A percentile compares a stretch with the other conserved stretches of the same genome.
Evolutionary conservation across 805 yeast species (phyloP).

Genomic region (Wickerhamiella galacta): DNA sequence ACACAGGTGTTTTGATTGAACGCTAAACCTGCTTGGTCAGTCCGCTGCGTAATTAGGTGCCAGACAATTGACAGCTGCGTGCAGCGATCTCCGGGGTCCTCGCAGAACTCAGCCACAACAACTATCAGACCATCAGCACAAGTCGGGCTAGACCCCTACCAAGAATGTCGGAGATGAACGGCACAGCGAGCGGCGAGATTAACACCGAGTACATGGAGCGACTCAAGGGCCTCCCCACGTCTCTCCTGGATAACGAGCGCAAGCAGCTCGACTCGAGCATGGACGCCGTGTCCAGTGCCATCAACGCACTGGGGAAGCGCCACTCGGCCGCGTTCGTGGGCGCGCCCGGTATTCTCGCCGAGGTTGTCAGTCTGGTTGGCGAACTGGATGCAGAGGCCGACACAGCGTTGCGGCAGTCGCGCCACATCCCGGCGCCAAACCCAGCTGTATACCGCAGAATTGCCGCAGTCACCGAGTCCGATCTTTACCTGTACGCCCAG

Average conservation of each 20-base stretch:
- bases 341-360: conserved; percentile 8
- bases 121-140: too few species aligned
- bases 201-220: conserved; percentile 10
- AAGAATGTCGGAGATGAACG: too few species aligned
- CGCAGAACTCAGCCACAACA: too few species aligned
- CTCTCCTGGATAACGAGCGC: conserved; percentile 9
- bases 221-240: conserved; percentile 10
- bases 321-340: conserved; percentile 10
- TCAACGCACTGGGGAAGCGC: conserved; percentile 1
- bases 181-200: too few species aligned
- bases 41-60: too few species aligned
- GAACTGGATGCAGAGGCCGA: conserved; percentile 5
- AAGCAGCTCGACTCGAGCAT: conserved; percentile 5
- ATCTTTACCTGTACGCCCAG: conserved; percentile 28
- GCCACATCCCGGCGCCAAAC: conserved; percentile 11
- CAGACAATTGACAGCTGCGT: too few species aligned
- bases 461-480: conserved; percentile 23
- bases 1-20: too few species aligned
- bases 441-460: conserved; percentile 10
- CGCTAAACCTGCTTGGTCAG: too few species aligned
- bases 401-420: conserved; percentile 9
- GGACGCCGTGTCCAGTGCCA: conserved; percentile 2
- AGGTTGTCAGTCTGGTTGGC: conserved; percentile 3
- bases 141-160: too few species aligned
- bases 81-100: too few species aligned